Percentiles rank a stretch among this genome's conserved stretches.
These are phyloP conservation scores for Cyclotella cryptica DNA, from an alignment of 108 stramenopile species.

Conservation along the genomic window DNA sequence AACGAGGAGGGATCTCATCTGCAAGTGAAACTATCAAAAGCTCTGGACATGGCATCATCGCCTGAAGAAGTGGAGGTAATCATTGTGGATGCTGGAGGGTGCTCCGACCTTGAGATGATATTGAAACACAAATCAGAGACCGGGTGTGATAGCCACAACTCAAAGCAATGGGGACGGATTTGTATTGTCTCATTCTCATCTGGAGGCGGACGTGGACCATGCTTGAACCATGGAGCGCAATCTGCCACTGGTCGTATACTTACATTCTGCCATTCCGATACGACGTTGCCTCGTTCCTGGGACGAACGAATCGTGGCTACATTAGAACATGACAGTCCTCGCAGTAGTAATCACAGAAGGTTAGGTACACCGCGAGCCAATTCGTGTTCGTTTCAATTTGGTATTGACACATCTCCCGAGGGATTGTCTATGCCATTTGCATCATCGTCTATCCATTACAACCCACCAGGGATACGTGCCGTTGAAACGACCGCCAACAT, in stretches of 20 bases:
- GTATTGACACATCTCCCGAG: constrained; percentile 64
- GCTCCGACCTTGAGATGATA: constrained; percentile 44
- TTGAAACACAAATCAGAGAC: not conserved
- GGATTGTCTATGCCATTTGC: constrained; percentile 53
- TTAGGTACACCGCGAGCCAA: constrained; percentile 35
- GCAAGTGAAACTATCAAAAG: constrained; percentile 27
- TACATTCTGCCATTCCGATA: constrained; percentile 87
- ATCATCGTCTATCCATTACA: constrained; percentile 12
- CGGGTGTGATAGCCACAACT: not conserved
- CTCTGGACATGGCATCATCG: constrained; percentile 24
- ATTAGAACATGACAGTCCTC: constrained; percentile 33
- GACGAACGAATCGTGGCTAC: constrained; percentile 51
- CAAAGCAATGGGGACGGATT: constrained; percentile 48
- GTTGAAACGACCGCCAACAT: constrained; percentile 70
- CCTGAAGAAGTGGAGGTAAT: constrained; percentile 61
- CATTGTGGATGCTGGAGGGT: constrained; percentile 66
- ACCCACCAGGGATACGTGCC: constrained; percentile 65
- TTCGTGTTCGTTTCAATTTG: constrained; percentile 77
- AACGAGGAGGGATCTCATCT: constrained; percentile 54
- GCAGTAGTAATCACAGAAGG: constrained; percentile 10
- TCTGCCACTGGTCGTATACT: constrained; percentile 65
- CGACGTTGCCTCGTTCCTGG: constrained; percentile 62
- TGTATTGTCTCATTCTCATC: constrained; percentile 45
- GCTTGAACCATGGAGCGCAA: constrained; percentile 77
- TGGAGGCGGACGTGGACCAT: constrained; percentile 84